Evolutionary conservation across 75 land plant genomes (phyloP).

Genomic region (Pseudotsuga menziesii): DNA sequence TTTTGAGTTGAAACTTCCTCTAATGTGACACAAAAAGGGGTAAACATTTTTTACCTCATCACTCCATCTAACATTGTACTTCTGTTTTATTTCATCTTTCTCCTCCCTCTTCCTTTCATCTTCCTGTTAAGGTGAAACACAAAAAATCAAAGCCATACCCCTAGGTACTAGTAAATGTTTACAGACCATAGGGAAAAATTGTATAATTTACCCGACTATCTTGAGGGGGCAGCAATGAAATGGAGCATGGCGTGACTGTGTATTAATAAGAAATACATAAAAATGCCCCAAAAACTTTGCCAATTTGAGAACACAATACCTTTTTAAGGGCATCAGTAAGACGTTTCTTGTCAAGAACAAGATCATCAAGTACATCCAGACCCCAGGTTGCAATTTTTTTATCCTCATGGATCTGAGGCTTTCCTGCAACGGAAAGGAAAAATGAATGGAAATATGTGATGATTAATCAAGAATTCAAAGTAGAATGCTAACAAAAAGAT

Average conservation of each 20-base stretch:
- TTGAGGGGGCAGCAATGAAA: neutral
- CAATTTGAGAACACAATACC: slow-evolving; percentile 23
- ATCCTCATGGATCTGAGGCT: slow-evolving; percentile 11
- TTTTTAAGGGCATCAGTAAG: slow-evolving; percentile 85
- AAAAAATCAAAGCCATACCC: neutral
- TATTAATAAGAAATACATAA: neutral
- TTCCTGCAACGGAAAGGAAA: too few relatives aligned
- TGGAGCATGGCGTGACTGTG: neutral
- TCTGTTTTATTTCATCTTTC: slow-evolving; percentile 87
- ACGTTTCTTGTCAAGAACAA: slow-evolving; percentile 60
- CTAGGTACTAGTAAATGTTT: too few relatives aligned
- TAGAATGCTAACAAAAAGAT: too few relatives aligned
- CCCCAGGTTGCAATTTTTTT: too few relatives aligned
- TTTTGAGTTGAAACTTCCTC: too few relatives aligned
- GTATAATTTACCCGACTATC: too few relatives aligned
- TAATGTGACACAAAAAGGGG: neutral
- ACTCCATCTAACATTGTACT: slow-evolving; percentile 83
- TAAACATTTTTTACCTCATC: slow-evolving; percentile 61
- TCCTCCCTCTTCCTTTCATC: slow-evolving; percentile 82
- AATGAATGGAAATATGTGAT: too few relatives aligned
- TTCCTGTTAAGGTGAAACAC: slow-evolving; percentile 50
- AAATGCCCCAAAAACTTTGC: neutral
- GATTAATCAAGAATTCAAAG: too few relatives aligned
- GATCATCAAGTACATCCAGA: slow-evolving; percentile 68
- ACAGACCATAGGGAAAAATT: too few relatives aligned